Conservation (phyloP, 805 yeast genomes). For the Teunomyces funiuensis region DNA sequence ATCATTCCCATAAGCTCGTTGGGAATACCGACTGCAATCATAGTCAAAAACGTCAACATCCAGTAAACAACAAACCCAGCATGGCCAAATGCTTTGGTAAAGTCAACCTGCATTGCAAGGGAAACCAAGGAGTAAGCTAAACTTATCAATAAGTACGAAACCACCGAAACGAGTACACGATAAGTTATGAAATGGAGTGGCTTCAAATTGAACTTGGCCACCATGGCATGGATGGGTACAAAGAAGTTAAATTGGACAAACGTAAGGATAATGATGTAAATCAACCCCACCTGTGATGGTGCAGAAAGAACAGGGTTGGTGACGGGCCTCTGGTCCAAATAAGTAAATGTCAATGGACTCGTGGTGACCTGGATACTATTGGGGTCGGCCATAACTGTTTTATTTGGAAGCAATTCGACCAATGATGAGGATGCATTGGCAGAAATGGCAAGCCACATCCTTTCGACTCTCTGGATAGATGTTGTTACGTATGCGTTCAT, state of each 20-base stretch:
- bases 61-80: conserved; percentile 75
- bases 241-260: conserved; percentile 71
- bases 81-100: conserved; percentile 56
- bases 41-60: conserved; percentile 65
- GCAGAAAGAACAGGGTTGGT: conserved; percentile 54
- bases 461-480: conserved; percentile 37
- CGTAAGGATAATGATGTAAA: conserved; percentile 67
- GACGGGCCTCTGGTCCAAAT: conserved; percentile 51
- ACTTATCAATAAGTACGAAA: conserved; percentile 56
- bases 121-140: conserved; percentile 59
- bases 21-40: conserved; percentile 76
- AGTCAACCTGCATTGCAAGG: conserved; percentile 66
- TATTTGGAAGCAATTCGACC: conserved; percentile 12
- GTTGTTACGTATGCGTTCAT: conserved; percentile 46
- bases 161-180: conserved; percentile 50
- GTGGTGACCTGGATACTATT: conserved; percentile 20
- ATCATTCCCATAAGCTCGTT: conserved; percentile 64
- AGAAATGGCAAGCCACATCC: conserved; percentile 25
- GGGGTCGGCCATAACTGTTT: conserved; percentile 12
- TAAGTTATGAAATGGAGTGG: conserved; percentile 49
- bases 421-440: conserved; percentile 22
- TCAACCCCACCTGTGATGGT: conserved; percentile 73
- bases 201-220: conserved; percentile 45
- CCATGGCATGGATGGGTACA: conserved; percentile 48
- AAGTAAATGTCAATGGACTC: conserved; percentile 34